These are phyloP conservation scores for Cryptomeria japonica DNA, from an alignment of 75 land plant genomes.

Conservation along the genomic window DNA sequence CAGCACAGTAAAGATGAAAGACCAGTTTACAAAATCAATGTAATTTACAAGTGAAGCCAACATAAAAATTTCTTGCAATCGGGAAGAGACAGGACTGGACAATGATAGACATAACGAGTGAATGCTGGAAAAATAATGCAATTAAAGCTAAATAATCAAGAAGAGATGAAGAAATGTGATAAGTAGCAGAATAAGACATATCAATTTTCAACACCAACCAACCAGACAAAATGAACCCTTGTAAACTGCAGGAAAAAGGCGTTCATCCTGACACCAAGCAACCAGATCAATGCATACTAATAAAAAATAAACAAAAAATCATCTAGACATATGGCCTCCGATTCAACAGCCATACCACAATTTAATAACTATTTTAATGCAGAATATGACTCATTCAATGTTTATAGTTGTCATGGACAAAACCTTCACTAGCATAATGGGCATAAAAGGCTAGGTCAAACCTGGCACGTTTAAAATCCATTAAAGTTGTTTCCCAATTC, in stretches of 20 bases:
- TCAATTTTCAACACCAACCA: background rate
- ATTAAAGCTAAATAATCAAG: background rate
- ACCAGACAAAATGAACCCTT: background rate
- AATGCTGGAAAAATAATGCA: background rate
- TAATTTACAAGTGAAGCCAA: too few relatives aligned
- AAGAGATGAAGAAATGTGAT: background rate
- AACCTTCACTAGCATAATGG: background rate
- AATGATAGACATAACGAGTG: background rate
- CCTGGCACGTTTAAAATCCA: slow-evolving; percentile 86
- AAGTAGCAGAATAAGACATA: background rate
- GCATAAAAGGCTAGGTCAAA: slow-evolving; percentile 20
- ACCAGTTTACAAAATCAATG: too few relatives aligned
- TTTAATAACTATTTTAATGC: background rate
- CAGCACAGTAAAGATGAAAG: too few relatives aligned
- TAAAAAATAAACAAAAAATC: background rate
- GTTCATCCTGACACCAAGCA: background rate
- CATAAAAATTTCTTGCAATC: too few relatives aligned
- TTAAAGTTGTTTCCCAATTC: slow-evolving; percentile 84
- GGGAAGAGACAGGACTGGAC: too few relatives aligned
- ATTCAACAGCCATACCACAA: background rate
- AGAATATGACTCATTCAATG: background rate
- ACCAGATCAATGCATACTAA: background rate
- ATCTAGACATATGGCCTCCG: background rate
- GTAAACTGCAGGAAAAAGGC: background rate
- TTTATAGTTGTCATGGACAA: background rate